Evolutionary conservation across 495 filamentous ascomycete genomes (phyloP).

Genomic region (Penicillium goetzii): DNA sequence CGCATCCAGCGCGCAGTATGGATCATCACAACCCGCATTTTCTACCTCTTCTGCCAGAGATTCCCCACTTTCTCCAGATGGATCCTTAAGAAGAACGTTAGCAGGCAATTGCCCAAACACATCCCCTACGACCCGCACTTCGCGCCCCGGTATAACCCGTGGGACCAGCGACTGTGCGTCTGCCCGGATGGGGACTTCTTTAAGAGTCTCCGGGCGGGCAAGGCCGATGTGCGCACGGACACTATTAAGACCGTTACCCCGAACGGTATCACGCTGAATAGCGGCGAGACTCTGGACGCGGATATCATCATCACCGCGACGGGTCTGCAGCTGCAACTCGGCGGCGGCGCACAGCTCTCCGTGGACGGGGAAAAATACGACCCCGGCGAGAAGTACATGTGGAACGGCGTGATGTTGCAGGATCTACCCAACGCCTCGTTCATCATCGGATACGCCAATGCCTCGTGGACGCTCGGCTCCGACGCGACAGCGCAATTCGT

Average conservation of each 20-base stretch:
- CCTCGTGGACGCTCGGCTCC: constrained; percentile 63
- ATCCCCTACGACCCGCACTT: constrained; percentile 69
- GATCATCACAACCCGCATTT: constrained; percentile 48
- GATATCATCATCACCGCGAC: constrained; percentile 81
- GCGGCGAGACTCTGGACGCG: constrained; percentile 59
- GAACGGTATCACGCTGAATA: constrained; percentile 59
- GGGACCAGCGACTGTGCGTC: constrained; percentile 74
- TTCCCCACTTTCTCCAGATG: constrained; percentile 57
- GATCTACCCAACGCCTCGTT: constrained; percentile 61
- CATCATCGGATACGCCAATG: constrained; percentile 61
- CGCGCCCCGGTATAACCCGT: constrained; percentile 70
- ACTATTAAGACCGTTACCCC: constrained; percentile 65
- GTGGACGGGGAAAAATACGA: constrained; percentile 60
- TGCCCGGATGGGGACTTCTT: constrained; percentile 77
- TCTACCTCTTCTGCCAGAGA: constrained; percentile 57
- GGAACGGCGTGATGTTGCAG: constrained; percentile 64
- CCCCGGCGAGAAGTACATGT: constrained; percentile 52
- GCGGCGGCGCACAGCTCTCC: constrained; percentile 50
- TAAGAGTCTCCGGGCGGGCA: constrained; percentile 57
- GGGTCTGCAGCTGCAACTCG: constrained; percentile 62
- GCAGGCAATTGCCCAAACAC: constrained; percentile 55
- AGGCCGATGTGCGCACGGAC: constrained; percentile 67
- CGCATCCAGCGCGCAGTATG: constrained; percentile 50
- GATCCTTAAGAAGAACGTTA: constrained; percentile 47
- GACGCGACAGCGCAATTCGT: constrained; percentile 56